These are phyloP conservation scores for Scheffersomyces titani DNA, from an alignment of 1,139 yeast species.

Conservation along the genomic window DNA sequence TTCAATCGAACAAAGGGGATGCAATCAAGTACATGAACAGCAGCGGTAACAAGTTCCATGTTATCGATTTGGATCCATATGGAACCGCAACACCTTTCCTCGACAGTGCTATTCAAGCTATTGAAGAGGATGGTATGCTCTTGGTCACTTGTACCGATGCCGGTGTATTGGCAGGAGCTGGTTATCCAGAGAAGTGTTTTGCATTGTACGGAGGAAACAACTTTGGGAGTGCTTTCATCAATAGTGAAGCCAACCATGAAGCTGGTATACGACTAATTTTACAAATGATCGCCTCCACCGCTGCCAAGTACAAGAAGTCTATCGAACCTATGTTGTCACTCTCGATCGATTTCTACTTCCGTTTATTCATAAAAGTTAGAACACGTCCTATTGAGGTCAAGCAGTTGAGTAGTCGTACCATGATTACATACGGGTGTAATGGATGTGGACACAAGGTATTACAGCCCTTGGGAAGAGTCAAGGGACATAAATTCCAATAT, in stretches of 20 bases:
- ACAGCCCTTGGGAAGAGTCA: constrained; percentile 73
- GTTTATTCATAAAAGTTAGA: constrained; percentile 76
- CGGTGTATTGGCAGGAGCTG: constrained; percentile 92
- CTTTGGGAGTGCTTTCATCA: constrained; percentile 73
- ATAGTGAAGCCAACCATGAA: constrained; percentile 86
- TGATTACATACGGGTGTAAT: constrained; percentile 79
- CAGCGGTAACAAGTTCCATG: constrained; percentile 58
- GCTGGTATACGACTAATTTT: constrained; percentile 86
- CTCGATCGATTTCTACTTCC: constrained; percentile 89
- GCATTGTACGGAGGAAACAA: constrained; percentile 80
- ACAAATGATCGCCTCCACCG: constrained; percentile 72
- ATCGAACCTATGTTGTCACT: constrained; percentile 85
- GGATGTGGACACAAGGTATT: constrained; percentile 78
- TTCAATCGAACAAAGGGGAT: constrained; percentile 76
- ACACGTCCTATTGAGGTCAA: constrained; percentile 83
- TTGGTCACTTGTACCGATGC: constrained; percentile 95
- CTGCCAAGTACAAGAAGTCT: constrained; percentile 84
- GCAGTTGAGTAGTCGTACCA: constrained; percentile 67
- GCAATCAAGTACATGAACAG: constrained; percentile 80
- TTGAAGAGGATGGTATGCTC: constrained; percentile 79
- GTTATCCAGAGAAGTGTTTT: constrained; percentile 95
- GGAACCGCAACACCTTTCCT: constrained; percentile 96
- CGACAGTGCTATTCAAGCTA: constrained; percentile 82
- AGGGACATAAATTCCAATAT: constrained; percentile 38
- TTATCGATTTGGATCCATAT: constrained; percentile 93